Conservation (phyloP, 495 filamentous ascomycete genomes). For the Podospora pseudopauciseta region DNA sequence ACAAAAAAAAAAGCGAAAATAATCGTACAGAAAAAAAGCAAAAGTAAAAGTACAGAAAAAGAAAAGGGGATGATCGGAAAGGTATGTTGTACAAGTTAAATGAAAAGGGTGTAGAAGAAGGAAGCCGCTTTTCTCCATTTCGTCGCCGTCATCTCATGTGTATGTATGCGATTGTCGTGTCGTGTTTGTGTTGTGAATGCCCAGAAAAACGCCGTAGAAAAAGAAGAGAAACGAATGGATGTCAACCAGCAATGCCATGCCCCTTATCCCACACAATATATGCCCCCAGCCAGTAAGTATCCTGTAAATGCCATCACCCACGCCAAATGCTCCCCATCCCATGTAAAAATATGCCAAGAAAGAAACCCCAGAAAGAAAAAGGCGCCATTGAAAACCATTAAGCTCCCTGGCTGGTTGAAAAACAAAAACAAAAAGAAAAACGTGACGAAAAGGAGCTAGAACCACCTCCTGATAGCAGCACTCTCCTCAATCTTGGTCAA, state of each 20-base stretch:
- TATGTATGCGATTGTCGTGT: neutral
- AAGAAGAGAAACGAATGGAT: neutral
- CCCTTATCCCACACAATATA: neutral
- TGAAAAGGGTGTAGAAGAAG: neutral
- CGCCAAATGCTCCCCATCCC: neutral
- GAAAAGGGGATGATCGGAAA: conserved; percentile 1
- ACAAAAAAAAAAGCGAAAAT: conserved; percentile 1
- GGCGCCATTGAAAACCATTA: neutral
- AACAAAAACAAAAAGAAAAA: neutral
- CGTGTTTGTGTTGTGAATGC: neutral
- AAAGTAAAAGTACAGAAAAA: conserved; percentile 10
- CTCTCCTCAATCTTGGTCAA: conserved; percentile 44
- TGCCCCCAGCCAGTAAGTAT: neutral
- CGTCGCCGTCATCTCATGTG: neutral
- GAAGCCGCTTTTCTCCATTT: neutral
- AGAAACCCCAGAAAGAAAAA: neutral
- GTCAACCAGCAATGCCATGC: neutral
- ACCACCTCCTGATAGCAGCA: conserved; percentile 31
- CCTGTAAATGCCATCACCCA: neutral
- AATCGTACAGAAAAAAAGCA: conserved; percentile 17
- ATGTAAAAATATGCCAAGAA: neutral
- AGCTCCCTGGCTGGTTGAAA: conserved; percentile 10
- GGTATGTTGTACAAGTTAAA: conserved; percentile 3
- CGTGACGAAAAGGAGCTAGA: conserved; percentile 15
- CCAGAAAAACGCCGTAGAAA: too few relatives aligned